These are phyloP conservation scores for Neonectria neomacrospora DNA, from an alignment of 2,329 filamentous ascomycete species.

Conservation along the genomic window DNA sequence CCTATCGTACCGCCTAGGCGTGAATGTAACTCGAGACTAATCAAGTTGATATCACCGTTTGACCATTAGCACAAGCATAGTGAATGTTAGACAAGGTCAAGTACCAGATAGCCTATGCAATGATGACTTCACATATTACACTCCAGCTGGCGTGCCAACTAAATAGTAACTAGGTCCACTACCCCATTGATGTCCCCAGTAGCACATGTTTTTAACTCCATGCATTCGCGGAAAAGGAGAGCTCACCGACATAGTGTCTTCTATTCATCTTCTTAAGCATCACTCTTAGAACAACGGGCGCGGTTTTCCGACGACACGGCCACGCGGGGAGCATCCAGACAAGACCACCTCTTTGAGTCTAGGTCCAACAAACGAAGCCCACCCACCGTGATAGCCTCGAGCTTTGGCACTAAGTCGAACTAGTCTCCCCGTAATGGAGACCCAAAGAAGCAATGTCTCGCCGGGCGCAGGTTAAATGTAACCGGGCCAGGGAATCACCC, in stretches of 20 bases:
- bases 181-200: not conserved
- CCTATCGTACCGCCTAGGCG: too few species aligned
- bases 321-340: not conserved
- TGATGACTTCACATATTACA: not conserved
- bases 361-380: not conserved
- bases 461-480: not conserved
- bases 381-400: not conserved
- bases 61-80: too few species aligned
- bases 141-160: not conserved
- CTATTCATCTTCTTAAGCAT: not conserved
- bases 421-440: not conserved
- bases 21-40: too few species aligned
- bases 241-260: not conserved
- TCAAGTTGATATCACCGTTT: too few species aligned
- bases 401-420: not conserved
- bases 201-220: not conserved
- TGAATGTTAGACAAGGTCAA: too few species aligned
- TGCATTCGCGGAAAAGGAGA: not conserved
- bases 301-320: not conserved
- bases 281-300: not conserved
- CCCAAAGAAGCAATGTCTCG: slow-evolving; percentile 1
- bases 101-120: not conserved
- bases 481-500: too few species aligned
- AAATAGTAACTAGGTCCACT: not conserved
- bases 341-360: not conserved